Evolutionary conservation across 228 moss, liverwort and hornwort species (phyloP), one percentile per base, ranked within the genome.

Genomic region (Sphagnum fallax): DNA sequence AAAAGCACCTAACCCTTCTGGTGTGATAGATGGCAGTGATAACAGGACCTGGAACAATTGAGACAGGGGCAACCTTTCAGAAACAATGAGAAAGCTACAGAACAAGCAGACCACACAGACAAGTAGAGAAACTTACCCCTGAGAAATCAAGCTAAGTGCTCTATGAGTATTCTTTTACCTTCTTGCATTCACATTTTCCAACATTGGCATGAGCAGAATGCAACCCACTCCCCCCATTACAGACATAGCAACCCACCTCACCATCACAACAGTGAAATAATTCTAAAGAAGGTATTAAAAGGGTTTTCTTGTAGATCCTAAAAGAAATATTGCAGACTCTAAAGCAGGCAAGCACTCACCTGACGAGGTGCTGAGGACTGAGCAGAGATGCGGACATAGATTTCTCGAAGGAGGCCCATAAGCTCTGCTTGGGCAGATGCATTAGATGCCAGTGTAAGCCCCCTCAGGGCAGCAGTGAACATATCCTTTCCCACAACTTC

Each of bases 341-440:
- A 32, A 32, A 32, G 32, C 32, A 32, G 32, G 32, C 32, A 32
- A 32, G 32, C 32, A 32, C 32, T 32, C 75, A 94, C 94, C 94
- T 98, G 93, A 63, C 93, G 93, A 77, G 97, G 97, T 48, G 79
- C 78, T 60, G 90, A 75, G 66, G 78, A 71, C 47, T 73, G 85
- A 70, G 79, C 71, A 50, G 84, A 80, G 66, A 90, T 81, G 16
- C 80, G 82, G 65, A 94, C 81, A 59, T 91, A 94, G 16, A 98
- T 90, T 64, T 98, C 98, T 52, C 98, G 85, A 18, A 98, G 81
- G 60, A 98, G 92, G 12, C 98, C 94, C 67, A 98, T 83, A 69
- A 98, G 84, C 75, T 90, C 94, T 57, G 94, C 87, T 69, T 98
- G 98, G 6, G 88, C 90, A 67, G 90, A 87, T 64, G 94, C 90